Evolutionary conservation across 2,329 filamentous ascomycete genomes (phyloP).

Genomic region (Venturia asperata): DNA sequence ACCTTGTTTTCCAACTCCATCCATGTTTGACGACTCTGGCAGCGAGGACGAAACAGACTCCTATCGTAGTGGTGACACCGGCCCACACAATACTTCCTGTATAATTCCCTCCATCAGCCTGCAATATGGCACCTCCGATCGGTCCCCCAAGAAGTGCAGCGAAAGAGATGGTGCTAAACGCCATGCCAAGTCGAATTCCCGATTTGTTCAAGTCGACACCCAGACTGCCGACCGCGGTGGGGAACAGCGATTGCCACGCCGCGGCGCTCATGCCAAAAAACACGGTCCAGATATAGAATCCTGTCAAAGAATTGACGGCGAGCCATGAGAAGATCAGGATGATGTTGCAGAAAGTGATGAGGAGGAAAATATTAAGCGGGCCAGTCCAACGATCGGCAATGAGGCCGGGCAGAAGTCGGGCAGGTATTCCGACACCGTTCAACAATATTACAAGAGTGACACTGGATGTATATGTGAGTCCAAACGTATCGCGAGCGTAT

Average conservation of each 20-base stretch:
- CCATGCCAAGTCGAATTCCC: slow-evolving; percentile 52
- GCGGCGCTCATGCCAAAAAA: slow-evolving; percentile 60
- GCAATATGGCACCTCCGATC: slow-evolving; percentile 19
- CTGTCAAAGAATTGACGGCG: slow-evolving; percentile 42
- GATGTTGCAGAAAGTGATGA: slow-evolving; percentile 39
- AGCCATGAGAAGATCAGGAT: slow-evolving; percentile 51
- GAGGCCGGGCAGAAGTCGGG: slow-evolving; percentile 52
- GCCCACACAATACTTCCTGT: slow-evolving; percentile 14
- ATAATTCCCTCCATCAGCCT: slow-evolving; percentile 16
- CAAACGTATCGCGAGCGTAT: slow-evolving; percentile 36
- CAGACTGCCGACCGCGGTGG: slow-evolving; percentile 51
- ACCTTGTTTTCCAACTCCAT: slow-evolving; percentile 17
- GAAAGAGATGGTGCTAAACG: slow-evolving; percentile 48
- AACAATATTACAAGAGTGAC: slow-evolving; percentile 58
- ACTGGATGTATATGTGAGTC: slow-evolving; percentile 38
- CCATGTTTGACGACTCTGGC: slow-evolving; percentile 17
- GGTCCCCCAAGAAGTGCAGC: slow-evolving; percentile 29
- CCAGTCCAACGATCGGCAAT: slow-evolving; percentile 53
- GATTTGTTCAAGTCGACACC: slow-evolving; percentile 47
- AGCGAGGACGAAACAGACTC: slow-evolving; percentile 8
- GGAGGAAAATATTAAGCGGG: slow-evolving; percentile 54
- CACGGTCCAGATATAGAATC: slow-evolving; percentile 55
- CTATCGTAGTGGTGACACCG: slow-evolving; percentile 5
- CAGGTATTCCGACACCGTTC: slow-evolving; percentile 55
- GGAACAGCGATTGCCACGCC: slow-evolving; percentile 60